Conservation (phyloP, 768 basidiomycete species). For the Pleurotus djamor region DNA sequence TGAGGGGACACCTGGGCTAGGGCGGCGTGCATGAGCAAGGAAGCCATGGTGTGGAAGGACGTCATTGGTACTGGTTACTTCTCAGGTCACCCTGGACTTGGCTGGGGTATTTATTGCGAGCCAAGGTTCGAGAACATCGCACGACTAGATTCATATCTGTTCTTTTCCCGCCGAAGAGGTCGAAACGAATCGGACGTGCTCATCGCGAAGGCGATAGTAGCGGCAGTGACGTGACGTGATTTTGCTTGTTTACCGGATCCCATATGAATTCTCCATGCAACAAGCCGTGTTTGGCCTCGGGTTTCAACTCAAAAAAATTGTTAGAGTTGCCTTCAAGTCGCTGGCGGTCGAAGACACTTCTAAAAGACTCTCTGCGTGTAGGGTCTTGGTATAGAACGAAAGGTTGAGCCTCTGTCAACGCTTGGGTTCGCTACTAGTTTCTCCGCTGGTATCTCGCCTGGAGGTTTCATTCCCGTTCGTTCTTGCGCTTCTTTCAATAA, state of each 20-base stretch:
- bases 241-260: slow-evolving; percentile 9
- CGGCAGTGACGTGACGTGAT: slow-evolving; percentile 36
- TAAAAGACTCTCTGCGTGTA: too few species aligned
- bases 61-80: slow-evolving; percentile 9
- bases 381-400: too few species aligned
- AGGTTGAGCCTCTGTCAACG: too few species aligned
- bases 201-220: slow-evolving; percentile 2
- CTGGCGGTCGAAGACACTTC: too few species aligned
- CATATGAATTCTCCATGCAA: too few species aligned
- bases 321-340: too few species aligned
- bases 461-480: too few species aligned
- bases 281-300: too few species aligned
- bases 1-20: slow-evolving; percentile 48
- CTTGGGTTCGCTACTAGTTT: too few species aligned
- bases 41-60: slow-evolving; percentile 10
- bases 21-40: slow-evolving; percentile 44
- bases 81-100: neutral
- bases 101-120: neutral
- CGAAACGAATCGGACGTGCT: neutral
- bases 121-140: slow-evolving; percentile 8
- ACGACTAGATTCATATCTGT: slow-evolving; percentile 10
- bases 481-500: too few species aligned
- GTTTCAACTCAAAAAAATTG: too few species aligned
- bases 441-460: too few species aligned
- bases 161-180: slow-evolving; percentile 9